Percentiles rank a stretch among this genome's conserved stretches.
These are phyloP conservation scores for Sporisorium graminicola DNA, from an alignment of 1,284 basidiomycete genomes.

Conservation along the genomic window DNA sequence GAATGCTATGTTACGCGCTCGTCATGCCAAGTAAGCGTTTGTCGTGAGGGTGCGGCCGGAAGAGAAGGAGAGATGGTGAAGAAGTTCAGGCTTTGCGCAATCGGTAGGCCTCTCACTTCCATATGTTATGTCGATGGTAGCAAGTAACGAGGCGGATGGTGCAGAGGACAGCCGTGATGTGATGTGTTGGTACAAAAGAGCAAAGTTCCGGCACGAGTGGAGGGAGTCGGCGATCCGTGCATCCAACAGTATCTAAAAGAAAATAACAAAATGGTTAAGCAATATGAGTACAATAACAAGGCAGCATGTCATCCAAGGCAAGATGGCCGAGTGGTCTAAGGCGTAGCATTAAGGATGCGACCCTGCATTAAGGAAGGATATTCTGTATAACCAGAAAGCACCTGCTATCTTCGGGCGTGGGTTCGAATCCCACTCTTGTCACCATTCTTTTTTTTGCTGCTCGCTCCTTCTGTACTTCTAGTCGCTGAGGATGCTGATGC, in stretches of 20 bases:
- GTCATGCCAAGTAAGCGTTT: neutral
- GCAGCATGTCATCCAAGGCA: conserved; percentile 23
- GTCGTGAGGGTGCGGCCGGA: neutral
- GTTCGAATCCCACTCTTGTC: conserved; percentile 70
- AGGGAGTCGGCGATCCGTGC: conserved; percentile 33
- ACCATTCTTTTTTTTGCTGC: conserved; percentile 15
- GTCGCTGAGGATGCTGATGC: no score
- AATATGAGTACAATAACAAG: no score
- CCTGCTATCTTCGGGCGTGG: conserved; percentile 66
- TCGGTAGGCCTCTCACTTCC: neutral
- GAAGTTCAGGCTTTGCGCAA: neutral
- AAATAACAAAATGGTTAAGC: no score
- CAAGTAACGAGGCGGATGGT: no score
- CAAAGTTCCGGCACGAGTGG: neutral
- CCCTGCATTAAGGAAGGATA: no score
- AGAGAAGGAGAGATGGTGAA: neutral
- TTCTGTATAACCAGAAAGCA: conserved; percentile 15
- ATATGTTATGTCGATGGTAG: neutral
- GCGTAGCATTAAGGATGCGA: conserved; percentile 59
- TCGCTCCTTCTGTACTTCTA: no score
- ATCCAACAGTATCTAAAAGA: no score
- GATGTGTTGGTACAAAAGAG: no score
- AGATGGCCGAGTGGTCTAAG: conserved; percentile 60
- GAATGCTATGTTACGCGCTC: neutral
- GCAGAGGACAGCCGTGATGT: no score